Conservation (phyloP, 108 stramenopile genomes). For the Nitzschia palea region DNA sequence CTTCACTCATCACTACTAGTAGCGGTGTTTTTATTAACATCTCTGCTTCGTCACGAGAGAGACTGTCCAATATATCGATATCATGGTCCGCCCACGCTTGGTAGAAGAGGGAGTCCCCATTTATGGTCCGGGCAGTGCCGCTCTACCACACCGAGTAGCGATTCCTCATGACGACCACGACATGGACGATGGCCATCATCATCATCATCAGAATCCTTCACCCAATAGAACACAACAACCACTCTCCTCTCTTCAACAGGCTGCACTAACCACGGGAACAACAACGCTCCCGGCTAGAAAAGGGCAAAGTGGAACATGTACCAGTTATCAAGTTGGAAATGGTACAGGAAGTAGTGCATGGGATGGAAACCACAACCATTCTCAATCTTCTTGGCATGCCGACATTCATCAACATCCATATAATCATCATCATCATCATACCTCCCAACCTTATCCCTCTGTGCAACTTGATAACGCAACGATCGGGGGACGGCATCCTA, state of each 20-base stretch:
- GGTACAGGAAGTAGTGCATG: background rate
- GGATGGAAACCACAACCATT: background rate
- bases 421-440: background rate
- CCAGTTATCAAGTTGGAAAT: slow-evolving; percentile 3
- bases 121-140: slow-evolving; percentile 8
- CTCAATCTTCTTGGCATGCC: background rate
- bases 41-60: no score
- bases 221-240: background rate
- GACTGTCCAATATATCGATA: background rate
- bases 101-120: slow-evolving; percentile 60
- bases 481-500: no score
- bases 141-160: background rate
- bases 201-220: background rate
- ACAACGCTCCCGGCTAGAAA: no score
- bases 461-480: no score
- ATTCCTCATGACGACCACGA: background rate
- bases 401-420: background rate
- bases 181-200: background rate
- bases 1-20: no score
- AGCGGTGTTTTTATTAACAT: no score
- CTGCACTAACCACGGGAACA: no score
- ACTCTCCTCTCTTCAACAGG: slow-evolving; percentile 5
- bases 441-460: no score
- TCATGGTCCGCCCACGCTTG: slow-evolving; percentile 39
- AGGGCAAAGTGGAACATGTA: background rate